These are phyloP conservation scores for Boechera stricta DNA, from an alignment of 345 rosid genomes.

Conservation along the genomic window DNA sequence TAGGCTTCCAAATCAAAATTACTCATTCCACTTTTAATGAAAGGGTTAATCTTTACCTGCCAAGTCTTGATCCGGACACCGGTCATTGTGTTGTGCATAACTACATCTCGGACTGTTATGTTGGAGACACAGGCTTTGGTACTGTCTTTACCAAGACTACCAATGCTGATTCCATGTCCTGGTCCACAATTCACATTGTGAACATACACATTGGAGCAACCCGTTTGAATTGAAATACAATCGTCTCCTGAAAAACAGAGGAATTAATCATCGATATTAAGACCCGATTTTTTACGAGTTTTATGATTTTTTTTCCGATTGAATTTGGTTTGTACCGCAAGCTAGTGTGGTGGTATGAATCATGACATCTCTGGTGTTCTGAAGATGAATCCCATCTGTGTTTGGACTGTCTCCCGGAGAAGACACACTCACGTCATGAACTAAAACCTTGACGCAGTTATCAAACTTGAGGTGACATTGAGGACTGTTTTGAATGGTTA, in stretches of 20 bases:
- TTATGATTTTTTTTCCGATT: neutral
- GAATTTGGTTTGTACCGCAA: constrained; percentile 64
- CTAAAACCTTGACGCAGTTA: constrained; percentile 79
- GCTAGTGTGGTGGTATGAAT: constrained; percentile 71
- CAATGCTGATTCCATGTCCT: constrained; percentile 97
- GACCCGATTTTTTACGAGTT: neutral
- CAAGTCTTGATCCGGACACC: constrained; percentile 97
- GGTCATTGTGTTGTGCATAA: constrained; percentile 83
- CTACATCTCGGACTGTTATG: constrained; percentile 79
- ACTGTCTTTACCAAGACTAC: constrained; percentile 81
- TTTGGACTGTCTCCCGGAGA: constrained; percentile 97
- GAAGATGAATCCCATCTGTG: constrained; percentile 95
- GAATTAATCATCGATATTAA: neutral
- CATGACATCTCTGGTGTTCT: constrained; percentile 82
- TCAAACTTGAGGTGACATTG: constrained; percentile 98
- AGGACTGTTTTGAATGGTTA: constrained; percentile 91
- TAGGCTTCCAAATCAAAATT: neutral
- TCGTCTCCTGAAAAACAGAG: constrained; percentile 79
- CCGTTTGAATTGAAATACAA: constrained; percentile 90
- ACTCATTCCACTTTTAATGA: neutral
- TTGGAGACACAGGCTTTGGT: constrained; percentile 95
- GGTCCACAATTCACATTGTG: constrained; percentile 94
- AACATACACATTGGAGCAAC: constrained; percentile 83
- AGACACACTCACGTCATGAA: constrained; percentile 67
- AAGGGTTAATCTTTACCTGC: constrained; percentile 68